A percentile compares a stretch with the other conserved stretches of the same genome.
Conservation (phyloP, 2,329 filamentous ascomycete species). For the Trichophaea hybrida region DNA sequence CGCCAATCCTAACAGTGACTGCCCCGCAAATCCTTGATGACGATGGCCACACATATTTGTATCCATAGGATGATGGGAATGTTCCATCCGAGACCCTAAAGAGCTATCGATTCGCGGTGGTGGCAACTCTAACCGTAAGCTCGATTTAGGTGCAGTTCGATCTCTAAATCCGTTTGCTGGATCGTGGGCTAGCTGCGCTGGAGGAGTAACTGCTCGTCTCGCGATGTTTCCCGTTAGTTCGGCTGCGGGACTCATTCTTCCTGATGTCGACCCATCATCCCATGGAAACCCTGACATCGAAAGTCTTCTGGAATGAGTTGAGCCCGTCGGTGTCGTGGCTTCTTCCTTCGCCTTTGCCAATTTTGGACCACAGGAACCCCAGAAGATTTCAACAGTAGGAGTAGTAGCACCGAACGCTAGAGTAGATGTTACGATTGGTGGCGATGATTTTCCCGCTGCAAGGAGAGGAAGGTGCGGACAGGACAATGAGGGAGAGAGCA, state of each 20-base stretch:
- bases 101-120: constrained; percentile 14
- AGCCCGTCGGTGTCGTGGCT: constrained; percentile 15
- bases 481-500: constrained; percentile 1
- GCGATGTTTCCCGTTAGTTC: constrained; percentile 12
- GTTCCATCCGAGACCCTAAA: neutral
- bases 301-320: constrained; percentile 13
- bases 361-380: constrained; percentile 10
- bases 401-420: constrained; percentile 20
- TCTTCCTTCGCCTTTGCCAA: constrained; percentile 3
- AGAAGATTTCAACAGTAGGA: constrained; percentile 17
- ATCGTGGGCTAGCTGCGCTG: constrained; percentile 12
- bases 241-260: constrained; percentile 10
- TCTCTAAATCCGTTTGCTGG: constrained; percentile 7
- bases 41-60: constrained; percentile 9
- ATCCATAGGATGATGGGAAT: neutral
- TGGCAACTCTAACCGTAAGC: constrained; percentile 18
- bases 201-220: constrained; percentile 4
- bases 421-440: constrained; percentile 19
- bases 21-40: constrained; percentile 14
- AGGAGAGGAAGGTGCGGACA: constrained; percentile 5
- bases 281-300: constrained; percentile 18
- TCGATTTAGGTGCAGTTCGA: constrained; percentile 15
- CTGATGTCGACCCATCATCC: constrained; percentile 17
- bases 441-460: constrained; percentile 3
- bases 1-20: constrained; percentile 18